Conservation (phyloP, 164 flowering plant genomes). For the Berberis thunbergii region DNA sequence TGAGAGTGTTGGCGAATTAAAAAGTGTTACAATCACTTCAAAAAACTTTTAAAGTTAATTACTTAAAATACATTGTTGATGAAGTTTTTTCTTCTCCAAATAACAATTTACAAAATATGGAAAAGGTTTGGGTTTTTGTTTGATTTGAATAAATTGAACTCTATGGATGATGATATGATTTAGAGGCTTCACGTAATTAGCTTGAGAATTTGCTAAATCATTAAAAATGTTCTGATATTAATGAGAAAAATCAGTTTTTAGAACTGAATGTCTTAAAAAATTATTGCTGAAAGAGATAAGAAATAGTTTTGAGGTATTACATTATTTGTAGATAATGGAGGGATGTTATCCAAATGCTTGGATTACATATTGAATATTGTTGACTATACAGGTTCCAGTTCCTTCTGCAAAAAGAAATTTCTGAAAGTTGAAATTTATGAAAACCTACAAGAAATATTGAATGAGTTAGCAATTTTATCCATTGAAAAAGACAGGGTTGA, state of each 20-base stretch:
- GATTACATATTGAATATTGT: neutral
- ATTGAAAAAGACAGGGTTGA: neutral
- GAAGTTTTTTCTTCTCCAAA: neutral
- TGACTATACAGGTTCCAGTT: neutral
- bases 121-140: too few species aligned
- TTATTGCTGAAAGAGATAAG: neutral
- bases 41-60: neutral
- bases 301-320: neutral
- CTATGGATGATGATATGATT: too few species aligned
- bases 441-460: too few species aligned
- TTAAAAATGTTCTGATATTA: neutral
- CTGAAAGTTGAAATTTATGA: too few species aligned
- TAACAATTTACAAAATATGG: too few species aligned
- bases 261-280: neutral
- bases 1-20: neutral
- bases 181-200: neutral
- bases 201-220: neutral
- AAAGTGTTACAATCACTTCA: neutral
- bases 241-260: neutral
- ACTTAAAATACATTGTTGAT: neutral
- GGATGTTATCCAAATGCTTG: neutral
- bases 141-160: too few species aligned
- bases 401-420: too few species aligned
- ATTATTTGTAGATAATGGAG: neutral
- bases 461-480: neutral